Evolutionary conservation across 2,329 filamentous ascomycete genomes (phyloP).

Genomic region (Pseudogymnoascus sp.): DNA sequence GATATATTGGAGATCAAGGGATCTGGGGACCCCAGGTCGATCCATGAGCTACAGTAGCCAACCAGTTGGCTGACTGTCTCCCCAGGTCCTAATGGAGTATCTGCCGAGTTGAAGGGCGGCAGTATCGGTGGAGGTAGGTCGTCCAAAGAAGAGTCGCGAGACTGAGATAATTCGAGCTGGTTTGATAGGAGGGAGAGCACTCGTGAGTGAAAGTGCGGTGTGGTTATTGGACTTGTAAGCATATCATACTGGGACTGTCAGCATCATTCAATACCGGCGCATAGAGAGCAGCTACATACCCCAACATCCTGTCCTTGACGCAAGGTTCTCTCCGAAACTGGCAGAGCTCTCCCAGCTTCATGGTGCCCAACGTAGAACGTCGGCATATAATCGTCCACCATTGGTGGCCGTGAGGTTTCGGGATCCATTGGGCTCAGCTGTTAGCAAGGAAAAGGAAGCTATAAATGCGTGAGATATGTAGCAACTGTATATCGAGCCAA

Average conservation of each 20-base stretch:
- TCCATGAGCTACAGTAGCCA: constrained; percentile 81
- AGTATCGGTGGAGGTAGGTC: constrained; percentile 47
- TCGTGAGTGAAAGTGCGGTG: constrained; percentile 59
- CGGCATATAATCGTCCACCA: constrained; percentile 29
- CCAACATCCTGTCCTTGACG: constrained; percentile 59
- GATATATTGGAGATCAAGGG: constrained; percentile 79
- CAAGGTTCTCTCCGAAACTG: constrained; percentile 57
- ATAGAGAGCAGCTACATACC: constrained; percentile 40
- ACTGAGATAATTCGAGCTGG: constrained; percentile 37
- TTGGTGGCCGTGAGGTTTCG: constrained; percentile 12
- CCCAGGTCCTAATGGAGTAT: constrained; percentile 65
- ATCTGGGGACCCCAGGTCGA: constrained; percentile 77
- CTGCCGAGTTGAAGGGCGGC: constrained; percentile 66
- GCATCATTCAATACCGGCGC: constrained; percentile 14
- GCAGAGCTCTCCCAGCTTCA: constrained; percentile 51
- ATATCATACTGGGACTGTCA: constrained; percentile 58
- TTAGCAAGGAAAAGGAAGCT: background rate
- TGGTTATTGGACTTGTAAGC: constrained; percentile 72
- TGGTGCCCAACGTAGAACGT: constrained; percentile 68
- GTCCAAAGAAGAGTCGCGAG: constrained; percentile 34
- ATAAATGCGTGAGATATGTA: background rate
- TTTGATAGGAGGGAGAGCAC: constrained; percentile 54
- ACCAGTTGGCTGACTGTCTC: constrained; percentile 65
- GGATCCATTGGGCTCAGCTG: constrained; percentile 1
- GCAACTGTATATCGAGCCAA: background rate